A percentile compares a stretch with the other conserved stretches of the same genome.
Evolutionary conservation across 106 monocot species (phyloP).

Genomic region (Dendrobium nobile): DNA sequence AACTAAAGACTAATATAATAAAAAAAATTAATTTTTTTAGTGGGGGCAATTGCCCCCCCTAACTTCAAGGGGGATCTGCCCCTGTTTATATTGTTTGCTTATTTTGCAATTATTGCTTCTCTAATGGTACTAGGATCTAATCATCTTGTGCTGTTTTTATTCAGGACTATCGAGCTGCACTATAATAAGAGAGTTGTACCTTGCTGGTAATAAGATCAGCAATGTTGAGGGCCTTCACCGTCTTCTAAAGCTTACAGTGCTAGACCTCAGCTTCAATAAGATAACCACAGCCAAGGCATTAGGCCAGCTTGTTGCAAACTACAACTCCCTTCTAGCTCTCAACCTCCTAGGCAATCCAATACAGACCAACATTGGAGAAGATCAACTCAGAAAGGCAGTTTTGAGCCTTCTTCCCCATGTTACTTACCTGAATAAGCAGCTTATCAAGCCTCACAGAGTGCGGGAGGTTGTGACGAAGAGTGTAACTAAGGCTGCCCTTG

Average conservation of each 20-base stretch:
- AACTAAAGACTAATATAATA: too few relatives aligned
- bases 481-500: slow-evolving; percentile 70
- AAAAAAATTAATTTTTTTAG: too few relatives aligned
- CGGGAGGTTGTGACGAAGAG: slow-evolving; percentile 54
- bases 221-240: slow-evolving; percentile 89
- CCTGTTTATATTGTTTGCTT: too few relatives aligned
- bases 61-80: too few relatives aligned
- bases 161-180: slow-evolving; percentile 6
- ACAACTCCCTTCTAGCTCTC: slow-evolving; percentile 66
- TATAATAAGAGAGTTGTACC: slow-evolving; percentile 64
- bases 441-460: slow-evolving; percentile 54
- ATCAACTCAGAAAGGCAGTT: slow-evolving; percentile 67
- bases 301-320: slow-evolving; percentile 93
- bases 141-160: background rate
- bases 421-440: slow-evolving; percentile 75
- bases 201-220: slow-evolving; percentile 84
- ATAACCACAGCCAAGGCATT: slow-evolving; percentile 70
- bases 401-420: slow-evolving; percentile 62
- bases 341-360: slow-evolving; percentile 86
- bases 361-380: slow-evolving; percentile 75
- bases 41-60: too few relatives aligned
- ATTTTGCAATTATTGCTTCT: too few relatives aligned
- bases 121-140: too few relatives aligned
- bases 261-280: slow-evolving; percentile 70
- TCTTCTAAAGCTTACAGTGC: slow-evolving; percentile 56